phyloP scores from a whole-genome alignment of 306 rosid genomes.

The Quercus cerris region DNA sequence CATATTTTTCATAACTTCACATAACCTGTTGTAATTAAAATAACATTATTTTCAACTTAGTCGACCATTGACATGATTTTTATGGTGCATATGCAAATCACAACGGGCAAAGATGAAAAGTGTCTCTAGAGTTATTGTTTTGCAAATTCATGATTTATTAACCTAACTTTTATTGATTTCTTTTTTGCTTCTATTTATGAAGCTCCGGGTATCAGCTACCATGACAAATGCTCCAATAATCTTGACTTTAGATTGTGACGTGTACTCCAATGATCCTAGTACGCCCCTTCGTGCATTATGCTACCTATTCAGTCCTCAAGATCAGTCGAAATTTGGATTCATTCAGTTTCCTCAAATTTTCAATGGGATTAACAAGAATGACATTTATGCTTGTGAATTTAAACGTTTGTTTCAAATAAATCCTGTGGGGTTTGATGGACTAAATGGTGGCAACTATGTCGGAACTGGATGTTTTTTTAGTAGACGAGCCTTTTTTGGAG shows the following conservation, averaged over 20 bases:
- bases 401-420: constrained; percentile 17
- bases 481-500: constrained; percentile 36
- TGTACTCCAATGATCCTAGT: constrained; percentile 38
- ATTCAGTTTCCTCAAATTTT: constrained; percentile 45
- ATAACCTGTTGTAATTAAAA: too few species aligned
- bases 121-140: too few species aligned
- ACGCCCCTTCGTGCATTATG: constrained; percentile 27
- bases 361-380: constrained; percentile 29
- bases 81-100: too few species aligned
- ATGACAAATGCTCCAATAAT: constrained; percentile 47
- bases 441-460: constrained; percentile 21
- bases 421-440: constrained; percentile 34
- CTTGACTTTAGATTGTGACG: constrained; percentile 40
- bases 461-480: constrained; percentile 44
- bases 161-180: neutral
- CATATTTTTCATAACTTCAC: too few species aligned
- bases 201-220: constrained; percentile 44
- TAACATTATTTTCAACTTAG: too few species aligned
- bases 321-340: constrained; percentile 3
- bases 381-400: constrained; percentile 26
- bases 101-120: too few species aligned
- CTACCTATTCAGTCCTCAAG: constrained; percentile 25
- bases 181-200: neutral
- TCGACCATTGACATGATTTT: too few species aligned
- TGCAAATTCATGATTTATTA: neutral